These are phyloP conservation scores for Corylus avellana DNA, from an alignment of 306 rosid species.

Conservation along the genomic window DNA sequence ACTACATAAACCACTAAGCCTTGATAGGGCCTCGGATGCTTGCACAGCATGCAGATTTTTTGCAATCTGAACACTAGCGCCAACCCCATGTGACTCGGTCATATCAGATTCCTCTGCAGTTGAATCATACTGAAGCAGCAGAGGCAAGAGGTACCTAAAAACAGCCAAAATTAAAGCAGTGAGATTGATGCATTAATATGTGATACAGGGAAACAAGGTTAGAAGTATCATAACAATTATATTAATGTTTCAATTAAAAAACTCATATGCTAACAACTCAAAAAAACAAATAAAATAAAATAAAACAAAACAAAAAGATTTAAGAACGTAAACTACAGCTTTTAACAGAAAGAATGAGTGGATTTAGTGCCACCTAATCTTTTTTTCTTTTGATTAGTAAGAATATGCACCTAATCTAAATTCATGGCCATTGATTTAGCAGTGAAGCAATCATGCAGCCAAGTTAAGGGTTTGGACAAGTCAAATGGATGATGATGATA, in stretches of 20 bases:
- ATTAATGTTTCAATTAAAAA: conserved; percentile 4
- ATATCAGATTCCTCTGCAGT: conserved; percentile 89
- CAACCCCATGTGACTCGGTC: conserved; percentile 92
- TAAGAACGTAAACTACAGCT: no score
- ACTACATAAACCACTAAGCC: conserved; percentile 84
- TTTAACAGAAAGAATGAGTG: no score
- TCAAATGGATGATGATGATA: no score
- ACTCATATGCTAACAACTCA: not conserved
- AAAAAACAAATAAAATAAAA: not conserved
- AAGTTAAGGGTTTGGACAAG: not conserved
- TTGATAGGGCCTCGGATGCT: conserved; percentile 82
- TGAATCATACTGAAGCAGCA: conserved; percentile 95
- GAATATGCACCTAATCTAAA: not conserved
- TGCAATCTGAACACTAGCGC: conserved; percentile 94
- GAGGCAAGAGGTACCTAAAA: conserved; percentile 87
- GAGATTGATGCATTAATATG: conserved; percentile 2
- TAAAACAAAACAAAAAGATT: not conserved
- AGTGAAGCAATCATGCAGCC: conserved; percentile 6
- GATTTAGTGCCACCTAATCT: no score
- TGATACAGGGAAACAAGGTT: conserved; percentile 9
- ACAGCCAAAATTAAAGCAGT: conserved; percentile 18
- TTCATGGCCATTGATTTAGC: conserved; percentile 1
- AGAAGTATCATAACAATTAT: not conserved
- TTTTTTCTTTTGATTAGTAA: not conserved
- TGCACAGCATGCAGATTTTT: conserved; percentile 85